phyloP scores from a whole-genome alignment of 1,284 basidiomycete species.

The Xerocomus nothofagi region DNA sequence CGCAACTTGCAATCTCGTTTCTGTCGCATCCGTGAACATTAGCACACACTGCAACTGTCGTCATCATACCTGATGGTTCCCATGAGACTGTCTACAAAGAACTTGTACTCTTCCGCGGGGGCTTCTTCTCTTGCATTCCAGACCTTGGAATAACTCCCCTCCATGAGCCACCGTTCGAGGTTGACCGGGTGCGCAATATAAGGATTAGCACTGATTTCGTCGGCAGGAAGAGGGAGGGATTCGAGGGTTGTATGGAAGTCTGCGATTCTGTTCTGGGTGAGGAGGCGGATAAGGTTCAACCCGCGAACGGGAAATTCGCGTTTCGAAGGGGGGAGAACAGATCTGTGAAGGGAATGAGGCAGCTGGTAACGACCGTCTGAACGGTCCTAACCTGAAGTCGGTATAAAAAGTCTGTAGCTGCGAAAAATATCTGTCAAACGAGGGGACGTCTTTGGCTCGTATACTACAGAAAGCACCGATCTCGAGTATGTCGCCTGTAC shows the following conservation, averaged over 20 bases:
- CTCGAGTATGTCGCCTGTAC: constrained; percentile 90
- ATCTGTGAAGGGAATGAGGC: constrained; percentile 42
- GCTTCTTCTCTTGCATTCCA: constrained; percentile 93
- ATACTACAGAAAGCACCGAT: constrained; percentile 95
- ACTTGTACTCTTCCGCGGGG: constrained; percentile 84
- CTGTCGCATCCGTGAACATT: constrained; percentile 39
- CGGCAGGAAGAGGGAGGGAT: constrained; percentile 78
- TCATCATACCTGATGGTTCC: constrained; percentile 77
- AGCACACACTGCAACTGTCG: neutral
- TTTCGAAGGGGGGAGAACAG: constrained; percentile 76
- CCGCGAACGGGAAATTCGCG: constrained; percentile 90
- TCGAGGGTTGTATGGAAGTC: constrained; percentile 99
- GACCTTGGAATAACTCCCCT: constrained; percentile 97
- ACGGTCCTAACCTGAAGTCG: constrained; percentile 65
- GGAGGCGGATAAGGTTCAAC: constrained; percentile 89
- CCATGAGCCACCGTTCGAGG: constrained; percentile 97
- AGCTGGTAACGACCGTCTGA: neutral
- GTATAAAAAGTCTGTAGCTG: constrained; percentile 93
- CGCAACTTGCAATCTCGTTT: constrained; percentile 92
- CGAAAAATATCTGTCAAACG: constrained; percentile 94
- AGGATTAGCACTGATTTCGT: constrained; percentile 71
- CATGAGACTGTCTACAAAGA: constrained; percentile 89
- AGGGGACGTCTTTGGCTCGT: constrained; percentile 81
- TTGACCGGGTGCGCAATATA: constrained; percentile 87
- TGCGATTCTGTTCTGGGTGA: constrained; percentile 95